phyloP scores from a whole-genome alignment of 2,329 filamentous ascomycete genomes.

The Fusarium odoratissimum region DNA sequence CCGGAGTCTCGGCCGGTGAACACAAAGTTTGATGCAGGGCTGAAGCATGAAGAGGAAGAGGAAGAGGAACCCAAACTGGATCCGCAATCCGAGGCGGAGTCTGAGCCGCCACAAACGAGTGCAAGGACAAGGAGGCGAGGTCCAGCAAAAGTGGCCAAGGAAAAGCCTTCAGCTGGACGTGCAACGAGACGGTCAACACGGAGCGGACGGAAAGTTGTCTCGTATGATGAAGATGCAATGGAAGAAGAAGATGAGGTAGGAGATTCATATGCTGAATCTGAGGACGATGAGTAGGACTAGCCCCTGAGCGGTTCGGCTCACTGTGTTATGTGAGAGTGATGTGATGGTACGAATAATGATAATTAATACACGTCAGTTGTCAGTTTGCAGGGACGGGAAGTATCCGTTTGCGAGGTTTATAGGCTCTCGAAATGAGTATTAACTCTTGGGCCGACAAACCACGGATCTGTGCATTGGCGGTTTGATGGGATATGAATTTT shows the following conservation, averaged over 20 bases:
- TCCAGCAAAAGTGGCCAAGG: slow-evolving; percentile 1
- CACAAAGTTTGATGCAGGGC: neutral
- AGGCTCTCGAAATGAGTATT: neutral
- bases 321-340: neutral
- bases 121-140: slow-evolving; percentile 6
- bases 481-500: neutral
- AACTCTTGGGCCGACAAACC: neutral
- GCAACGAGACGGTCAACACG: slow-evolving; percentile 37
- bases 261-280: slow-evolving; percentile 18
- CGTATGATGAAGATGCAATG: slow-evolving; percentile 23
- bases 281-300: slow-evolving; percentile 1
- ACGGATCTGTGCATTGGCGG: neutral
- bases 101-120: slow-evolving; percentile 5
- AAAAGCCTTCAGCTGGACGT: neutral
- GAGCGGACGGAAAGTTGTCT: slow-evolving; percentile 22
- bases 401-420: neutral
- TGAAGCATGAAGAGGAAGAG: neutral
- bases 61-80: neutral
- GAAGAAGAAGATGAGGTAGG: slow-evolving; percentile 25
- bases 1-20: neutral
- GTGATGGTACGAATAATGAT: slow-evolving; percentile 6
- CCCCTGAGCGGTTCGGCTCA: neutral
- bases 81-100: slow-evolving; percentile 6
- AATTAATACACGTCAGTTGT: slow-evolving; percentile 5
- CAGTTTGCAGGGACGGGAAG: neutral